Conservation (phyloP, 768 basidiomycete genomes). For the Suillus brevipes region DNA sequence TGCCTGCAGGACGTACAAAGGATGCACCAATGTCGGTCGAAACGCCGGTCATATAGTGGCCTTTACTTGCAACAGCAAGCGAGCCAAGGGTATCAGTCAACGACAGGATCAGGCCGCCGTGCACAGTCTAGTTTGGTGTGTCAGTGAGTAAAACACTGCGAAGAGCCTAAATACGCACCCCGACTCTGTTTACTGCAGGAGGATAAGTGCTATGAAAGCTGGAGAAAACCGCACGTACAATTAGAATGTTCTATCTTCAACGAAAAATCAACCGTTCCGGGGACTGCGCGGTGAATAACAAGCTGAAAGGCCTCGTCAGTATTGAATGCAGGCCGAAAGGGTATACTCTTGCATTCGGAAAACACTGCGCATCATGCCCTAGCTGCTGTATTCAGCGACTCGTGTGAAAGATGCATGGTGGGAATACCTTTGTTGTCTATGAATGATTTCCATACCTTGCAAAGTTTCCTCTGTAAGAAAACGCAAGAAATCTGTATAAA, state of each 20-base stretch:
- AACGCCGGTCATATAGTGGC: slow-evolving; percentile 86
- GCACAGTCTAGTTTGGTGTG: slow-evolving; percentile 47
- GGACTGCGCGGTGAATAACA: slow-evolving; percentile 61
- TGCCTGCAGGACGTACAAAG: slow-evolving; percentile 78
- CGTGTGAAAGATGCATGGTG: neutral
- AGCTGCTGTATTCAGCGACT: slow-evolving; percentile 15
- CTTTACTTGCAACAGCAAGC: slow-evolving; percentile 77
- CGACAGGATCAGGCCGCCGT: slow-evolving; percentile 80
- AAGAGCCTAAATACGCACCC: slow-evolving; percentile 46
- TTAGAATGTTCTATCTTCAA: slow-evolving; percentile 77
- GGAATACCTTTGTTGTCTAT: slow-evolving; percentile 65
- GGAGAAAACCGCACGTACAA: slow-evolving; percentile 41
- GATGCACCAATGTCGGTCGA: slow-evolving; percentile 80
- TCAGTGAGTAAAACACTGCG: neutral
- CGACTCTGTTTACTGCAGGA: slow-evolving; percentile 73
- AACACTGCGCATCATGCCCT: slow-evolving; percentile 82
- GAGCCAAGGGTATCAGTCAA: slow-evolving; percentile 85
- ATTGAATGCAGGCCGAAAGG: neutral
- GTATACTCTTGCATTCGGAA: slow-evolving; percentile 60
- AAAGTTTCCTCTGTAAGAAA: slow-evolving; percentile 11
- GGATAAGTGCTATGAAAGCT: slow-evolving; percentile 3
- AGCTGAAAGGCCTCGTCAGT: slow-evolving; percentile 44
- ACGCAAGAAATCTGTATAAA: neutral
- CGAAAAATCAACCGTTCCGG: slow-evolving; percentile 68
- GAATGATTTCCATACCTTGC: slow-evolving; percentile 82